Percentiles rank a stretch among this genome's conserved stretches.
phyloP scores from a whole-genome alignment of 2,329 filamentous ascomycete species.

The Fusarium floridanum region DNA sequence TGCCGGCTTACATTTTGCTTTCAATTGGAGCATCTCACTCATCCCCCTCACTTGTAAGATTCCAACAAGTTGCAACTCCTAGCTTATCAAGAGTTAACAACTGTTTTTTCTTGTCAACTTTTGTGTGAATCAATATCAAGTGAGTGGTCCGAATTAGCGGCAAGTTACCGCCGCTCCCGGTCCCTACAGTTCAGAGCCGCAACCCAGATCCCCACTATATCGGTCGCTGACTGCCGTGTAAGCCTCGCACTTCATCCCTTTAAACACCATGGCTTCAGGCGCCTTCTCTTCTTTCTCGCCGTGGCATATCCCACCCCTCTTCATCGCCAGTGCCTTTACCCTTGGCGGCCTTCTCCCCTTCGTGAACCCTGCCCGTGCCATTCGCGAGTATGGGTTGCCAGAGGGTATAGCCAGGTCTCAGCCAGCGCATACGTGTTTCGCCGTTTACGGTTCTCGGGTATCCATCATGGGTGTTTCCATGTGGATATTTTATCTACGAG shows the following conservation, averaged over 20 bases:
- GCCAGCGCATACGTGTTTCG: slow-evolving; percentile 49
- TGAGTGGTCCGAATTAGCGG: background rate
- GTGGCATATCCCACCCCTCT: slow-evolving; percentile 46
- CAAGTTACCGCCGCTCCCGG: background rate
- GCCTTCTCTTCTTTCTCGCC: slow-evolving; percentile 28
- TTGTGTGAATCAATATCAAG: background rate
- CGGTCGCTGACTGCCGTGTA: background rate
- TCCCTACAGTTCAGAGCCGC: background rate
- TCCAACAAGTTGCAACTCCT: background rate
- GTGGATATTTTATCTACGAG: slow-evolving; percentile 40
- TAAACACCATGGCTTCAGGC: slow-evolving; percentile 27
- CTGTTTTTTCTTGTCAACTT: background rate
- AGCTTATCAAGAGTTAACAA: background rate
- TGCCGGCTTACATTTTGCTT: background rate
- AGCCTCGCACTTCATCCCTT: background rate
- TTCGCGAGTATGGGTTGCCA: slow-evolving; percentile 51
- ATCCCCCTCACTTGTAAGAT: background rate
- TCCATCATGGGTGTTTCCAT: slow-evolving; percentile 38
- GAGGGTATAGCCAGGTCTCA: slow-evolving; percentile 47
- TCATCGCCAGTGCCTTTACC: slow-evolving; percentile 48
- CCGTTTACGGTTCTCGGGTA: slow-evolving; percentile 41
- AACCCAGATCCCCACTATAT: background rate
- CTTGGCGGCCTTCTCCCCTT: slow-evolving; percentile 52
- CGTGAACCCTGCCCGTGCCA: slow-evolving; percentile 48
- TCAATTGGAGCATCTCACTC: background rate